Conservation (phyloP, 371 early-diverging fungal genomes). For the Blakeslea trispora region DNA sequence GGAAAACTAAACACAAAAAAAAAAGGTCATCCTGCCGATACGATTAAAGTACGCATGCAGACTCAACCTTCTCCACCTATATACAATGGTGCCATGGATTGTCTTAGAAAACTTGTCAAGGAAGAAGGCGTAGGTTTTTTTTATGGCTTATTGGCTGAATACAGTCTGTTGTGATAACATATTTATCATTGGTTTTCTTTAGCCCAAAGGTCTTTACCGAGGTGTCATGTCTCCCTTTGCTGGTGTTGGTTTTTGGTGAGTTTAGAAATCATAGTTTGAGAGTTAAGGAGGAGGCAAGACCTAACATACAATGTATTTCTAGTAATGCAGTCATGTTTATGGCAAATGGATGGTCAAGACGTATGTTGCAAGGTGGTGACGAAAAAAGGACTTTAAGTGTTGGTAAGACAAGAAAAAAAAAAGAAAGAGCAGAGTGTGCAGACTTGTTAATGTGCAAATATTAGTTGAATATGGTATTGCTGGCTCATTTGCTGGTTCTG, state of each 20-base stretch:
- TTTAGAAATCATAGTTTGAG: too few relatives aligned
- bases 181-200: too few relatives aligned
- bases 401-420: slow-evolving; percentile 4
- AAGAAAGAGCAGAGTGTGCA: not conserved
- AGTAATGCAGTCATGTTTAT: slow-evolving; percentile 88
- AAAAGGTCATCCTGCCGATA: slow-evolving; percentile 77
- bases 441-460: too few relatives aligned
- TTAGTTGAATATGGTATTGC: slow-evolving; percentile 67
- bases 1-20: not conserved
- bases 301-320: not conserved
- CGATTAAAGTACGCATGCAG: slow-evolving; percentile 82
- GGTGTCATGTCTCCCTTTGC: slow-evolving; percentile 83
- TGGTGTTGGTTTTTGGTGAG: slow-evolving; percentile 87
- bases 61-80: slow-evolving; percentile 72
- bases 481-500: slow-evolving; percentile 82
- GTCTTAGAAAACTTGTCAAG: slow-evolving; percentile 66
- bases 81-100: slow-evolving; percentile 75
- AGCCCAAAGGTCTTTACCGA: slow-evolving; percentile 77
- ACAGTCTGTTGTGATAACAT: too few relatives aligned
- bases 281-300: not conserved
- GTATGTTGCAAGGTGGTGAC: slow-evolving; percentile 61
- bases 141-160: too few relatives aligned
- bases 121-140: slow-evolving; percentile 76
- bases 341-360: slow-evolving; percentile 75
- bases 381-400: slow-evolving; percentile 43